phyloP scores from a whole-genome alignment of 1,139 yeast species.

The Lodderomyces parapsilosis region DNA sequence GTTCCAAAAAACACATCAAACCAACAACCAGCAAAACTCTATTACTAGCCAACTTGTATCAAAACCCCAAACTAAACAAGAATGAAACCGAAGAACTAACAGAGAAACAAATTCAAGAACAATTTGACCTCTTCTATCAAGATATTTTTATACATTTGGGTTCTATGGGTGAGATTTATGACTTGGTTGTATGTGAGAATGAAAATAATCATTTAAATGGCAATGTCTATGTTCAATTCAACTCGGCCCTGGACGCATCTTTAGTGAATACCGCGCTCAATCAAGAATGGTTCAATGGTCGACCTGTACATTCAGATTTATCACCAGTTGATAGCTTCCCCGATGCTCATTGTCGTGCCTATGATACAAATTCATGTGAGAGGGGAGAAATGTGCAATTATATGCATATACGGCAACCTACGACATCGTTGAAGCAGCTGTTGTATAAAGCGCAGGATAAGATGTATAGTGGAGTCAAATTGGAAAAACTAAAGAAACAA shows the following conservation, averaged over 20 bases:
- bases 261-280: constrained; percentile 62
- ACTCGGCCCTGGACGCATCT: constrained; percentile 55
- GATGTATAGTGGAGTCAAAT: constrained; percentile 18
- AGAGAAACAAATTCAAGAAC: constrained; percentile 45
- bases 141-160: constrained; percentile 73
- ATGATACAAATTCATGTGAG: constrained; percentile 60
- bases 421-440: constrained; percentile 36
- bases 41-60: constrained; percentile 66
- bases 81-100: constrained; percentile 25
- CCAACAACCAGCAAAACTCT: constrained; percentile 72
- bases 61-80: constrained; percentile 55
- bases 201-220: constrained; percentile 79
- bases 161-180: constrained; percentile 62
- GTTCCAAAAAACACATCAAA: constrained; percentile 72
- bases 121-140: constrained; percentile 66
- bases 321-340: constrained; percentile 72
- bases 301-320: constrained; percentile 80
- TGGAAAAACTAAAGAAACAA: constrained; percentile 7
- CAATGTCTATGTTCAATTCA: constrained; percentile 72
- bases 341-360: constrained; percentile 75
- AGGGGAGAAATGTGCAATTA: constrained; percentile 86
- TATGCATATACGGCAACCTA: constrained; percentile 73
- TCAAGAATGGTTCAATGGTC: constrained; percentile 76
- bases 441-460: constrained; percentile 42
- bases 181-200: constrained; percentile 78